Conservation (phyloP, 2,329 filamentous ascomycete genomes). For the Hirsutella rhossiliensis region DNA sequence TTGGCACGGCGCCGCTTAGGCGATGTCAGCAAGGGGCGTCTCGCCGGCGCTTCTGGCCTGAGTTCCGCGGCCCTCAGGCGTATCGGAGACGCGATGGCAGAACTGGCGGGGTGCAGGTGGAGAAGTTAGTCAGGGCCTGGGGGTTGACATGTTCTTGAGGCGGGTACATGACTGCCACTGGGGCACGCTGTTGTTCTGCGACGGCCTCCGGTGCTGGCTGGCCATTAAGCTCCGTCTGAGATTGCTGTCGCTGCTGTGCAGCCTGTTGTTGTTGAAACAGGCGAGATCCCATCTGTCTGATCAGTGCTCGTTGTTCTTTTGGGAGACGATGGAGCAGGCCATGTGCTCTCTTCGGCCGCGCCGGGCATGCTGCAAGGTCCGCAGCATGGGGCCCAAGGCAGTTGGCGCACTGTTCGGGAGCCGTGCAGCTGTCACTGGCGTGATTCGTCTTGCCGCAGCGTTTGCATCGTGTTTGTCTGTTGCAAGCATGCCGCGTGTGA, state of each 20-base stretch:
- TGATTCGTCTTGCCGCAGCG: conserved; percentile 5
- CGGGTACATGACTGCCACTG: not conserved
- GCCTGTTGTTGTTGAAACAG: not conserved
- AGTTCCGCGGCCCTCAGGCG: not conserved
- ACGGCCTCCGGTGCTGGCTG: not conserved
- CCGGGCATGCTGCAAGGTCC: conserved; percentile 1
- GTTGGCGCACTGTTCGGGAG: conserved; percentile 3
- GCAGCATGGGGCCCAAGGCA: conserved; percentile 2
- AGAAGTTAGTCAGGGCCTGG: not conserved
- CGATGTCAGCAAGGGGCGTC: not conserved
- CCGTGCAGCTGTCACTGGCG: conserved; percentile 1
- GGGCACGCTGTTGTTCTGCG: not conserved
- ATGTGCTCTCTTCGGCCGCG: too few species aligned
- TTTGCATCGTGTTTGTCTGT: conserved; percentile 3
- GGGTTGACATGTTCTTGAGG: conserved; percentile 1
- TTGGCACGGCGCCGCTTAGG: conserved; percentile 1
- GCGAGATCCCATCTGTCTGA: not conserved
- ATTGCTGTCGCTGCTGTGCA: not conserved
- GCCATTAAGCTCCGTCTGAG: conserved; percentile 1
- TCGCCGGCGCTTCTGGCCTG: not conserved
- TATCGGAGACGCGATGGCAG: conserved; percentile 1
- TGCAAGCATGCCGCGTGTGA: too few species aligned
- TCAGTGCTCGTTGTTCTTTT: too few species aligned
- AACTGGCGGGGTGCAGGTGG: conserved; percentile 1
- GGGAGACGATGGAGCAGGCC: too few species aligned